Conservation (phyloP, 2,329 filamentous ascomycete species). For the Gremmenia infestans region DNA sequence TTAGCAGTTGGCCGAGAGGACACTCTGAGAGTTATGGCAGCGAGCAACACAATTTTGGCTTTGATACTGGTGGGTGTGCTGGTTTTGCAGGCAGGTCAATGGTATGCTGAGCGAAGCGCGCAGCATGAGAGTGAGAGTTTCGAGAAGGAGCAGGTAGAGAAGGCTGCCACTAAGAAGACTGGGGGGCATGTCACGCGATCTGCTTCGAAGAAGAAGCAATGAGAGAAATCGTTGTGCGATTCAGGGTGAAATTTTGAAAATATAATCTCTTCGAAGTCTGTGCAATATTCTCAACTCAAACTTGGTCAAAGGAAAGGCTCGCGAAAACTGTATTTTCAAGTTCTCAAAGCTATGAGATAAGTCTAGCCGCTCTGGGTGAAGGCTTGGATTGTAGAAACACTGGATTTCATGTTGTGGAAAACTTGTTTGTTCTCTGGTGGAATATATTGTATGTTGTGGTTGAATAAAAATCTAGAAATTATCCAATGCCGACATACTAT, state of each 20-base stretch:
- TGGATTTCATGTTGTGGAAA: too few species aligned
- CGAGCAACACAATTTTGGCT: slow-evolving; percentile 93
- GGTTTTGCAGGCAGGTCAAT: slow-evolving; percentile 92
- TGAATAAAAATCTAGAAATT: too few species aligned
- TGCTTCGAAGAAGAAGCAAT: slow-evolving; percentile 34
- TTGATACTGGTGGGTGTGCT: slow-evolving; percentile 87
- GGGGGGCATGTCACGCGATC: slow-evolving; percentile 25
- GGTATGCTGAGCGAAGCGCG: slow-evolving; percentile 97
- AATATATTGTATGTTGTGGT: too few species aligned
- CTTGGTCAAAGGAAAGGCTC: neutral
- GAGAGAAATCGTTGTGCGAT: slow-evolving; percentile 3
- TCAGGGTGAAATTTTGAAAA: neutral
- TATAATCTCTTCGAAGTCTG: neutral
- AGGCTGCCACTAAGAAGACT: slow-evolving; percentile 37
- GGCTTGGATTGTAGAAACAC: neutral
- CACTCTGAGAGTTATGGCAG: slow-evolving; percentile 81
- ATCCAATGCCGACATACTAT: too few species aligned
- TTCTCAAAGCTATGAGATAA: neutral
- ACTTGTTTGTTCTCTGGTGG: too few species aligned
- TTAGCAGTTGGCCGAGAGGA: slow-evolving; percentile 78
- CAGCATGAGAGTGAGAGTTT: slow-evolving; percentile 68
- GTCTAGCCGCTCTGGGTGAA: neutral
- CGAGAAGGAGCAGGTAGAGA: slow-evolving; percentile 47
- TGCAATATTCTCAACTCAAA: neutral
- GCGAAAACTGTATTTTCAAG: neutral